These are phyloP conservation scores for Pseudopyrenochaeta lycopersici DNA, from an alignment of 2,329 filamentous ascomycete genomes.

Conservation along the genomic window DNA sequence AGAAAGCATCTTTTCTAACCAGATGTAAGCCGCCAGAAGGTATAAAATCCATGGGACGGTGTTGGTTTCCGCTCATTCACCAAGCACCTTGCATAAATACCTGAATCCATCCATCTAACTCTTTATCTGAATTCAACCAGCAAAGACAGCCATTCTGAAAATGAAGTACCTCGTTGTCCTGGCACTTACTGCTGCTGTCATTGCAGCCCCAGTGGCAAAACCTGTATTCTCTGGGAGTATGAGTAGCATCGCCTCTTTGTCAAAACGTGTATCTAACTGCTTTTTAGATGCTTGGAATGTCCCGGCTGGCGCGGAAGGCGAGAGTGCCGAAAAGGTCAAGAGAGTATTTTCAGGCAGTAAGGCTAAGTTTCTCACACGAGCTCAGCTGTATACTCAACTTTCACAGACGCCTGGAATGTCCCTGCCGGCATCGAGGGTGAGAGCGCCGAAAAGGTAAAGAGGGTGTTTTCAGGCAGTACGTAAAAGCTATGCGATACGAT, in stretches of 20 bases:
- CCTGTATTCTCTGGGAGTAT: background rate
- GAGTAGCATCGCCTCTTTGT: too few species aligned
- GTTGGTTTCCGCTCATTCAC: too few species aligned
- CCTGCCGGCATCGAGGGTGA: background rate
- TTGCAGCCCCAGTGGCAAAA: background rate
- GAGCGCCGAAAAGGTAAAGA: background rate
- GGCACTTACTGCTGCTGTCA: background rate
- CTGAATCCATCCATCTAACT: background rate
- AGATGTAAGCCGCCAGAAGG: background rate
- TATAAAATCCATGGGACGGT: background rate
- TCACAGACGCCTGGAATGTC: background rate
- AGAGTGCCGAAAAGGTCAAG: background rate
- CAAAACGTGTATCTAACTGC: too few species aligned
- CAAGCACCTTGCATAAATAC: background rate
- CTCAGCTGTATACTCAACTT: background rate
- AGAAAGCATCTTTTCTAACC: too few species aligned
- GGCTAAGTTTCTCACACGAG: background rate
- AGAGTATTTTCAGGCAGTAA: background rate
- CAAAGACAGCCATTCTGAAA: background rate
- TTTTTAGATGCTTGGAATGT: background rate
- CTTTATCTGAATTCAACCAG: too few species aligned
- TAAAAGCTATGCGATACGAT: background rate
- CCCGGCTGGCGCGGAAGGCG: background rate
- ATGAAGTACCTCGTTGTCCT: constrained; percentile 3
- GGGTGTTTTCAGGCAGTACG: background rate